These are phyloP conservation scores for Teunomyces pallodes DNA, from an alignment of 805 yeast genomes.

Conservation along the genomic window DNA sequence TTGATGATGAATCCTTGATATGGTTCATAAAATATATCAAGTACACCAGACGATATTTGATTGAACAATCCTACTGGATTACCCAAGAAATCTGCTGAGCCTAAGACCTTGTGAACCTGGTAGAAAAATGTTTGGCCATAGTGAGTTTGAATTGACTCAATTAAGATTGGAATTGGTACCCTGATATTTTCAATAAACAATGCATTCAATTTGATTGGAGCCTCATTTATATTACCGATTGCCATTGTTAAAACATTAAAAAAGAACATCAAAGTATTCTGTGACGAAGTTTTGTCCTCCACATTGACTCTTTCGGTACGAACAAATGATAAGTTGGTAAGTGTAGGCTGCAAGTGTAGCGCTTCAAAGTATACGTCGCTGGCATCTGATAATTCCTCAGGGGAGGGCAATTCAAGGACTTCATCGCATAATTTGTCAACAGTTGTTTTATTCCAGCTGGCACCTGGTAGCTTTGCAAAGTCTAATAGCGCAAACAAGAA, in stretches of 20 bases:
- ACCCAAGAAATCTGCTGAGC: constrained; percentile 94
- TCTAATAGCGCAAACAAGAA: constrained; percentile 80
- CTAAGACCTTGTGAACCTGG: constrained; percentile 88
- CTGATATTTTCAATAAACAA: constrained; percentile 84
- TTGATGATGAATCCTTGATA: constrained; percentile 92
- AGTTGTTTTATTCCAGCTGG: constrained; percentile 58
- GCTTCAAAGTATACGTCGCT: constrained; percentile 89
- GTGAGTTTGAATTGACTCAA: constrained; percentile 73
- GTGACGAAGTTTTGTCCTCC: constrained; percentile 57
- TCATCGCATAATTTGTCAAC: constrained; percentile 60
- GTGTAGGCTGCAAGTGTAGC: constrained; percentile 87
- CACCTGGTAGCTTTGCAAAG: constrained; percentile 77
- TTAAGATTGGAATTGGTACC: constrained; percentile 73
- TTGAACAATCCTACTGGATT: constrained; percentile 97
- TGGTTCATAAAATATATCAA: constrained; percentile 96
- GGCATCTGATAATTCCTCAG: constrained; percentile 51
- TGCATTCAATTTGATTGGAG: constrained; percentile 88
- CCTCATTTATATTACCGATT: constrained; percentile 93
- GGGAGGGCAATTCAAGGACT: constrained; percentile 66
- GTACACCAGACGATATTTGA: constrained; percentile 88
- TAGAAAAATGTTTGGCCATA: constrained; percentile 90
- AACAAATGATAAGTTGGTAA: constrained; percentile 84
- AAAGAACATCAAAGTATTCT: constrained; percentile 69
- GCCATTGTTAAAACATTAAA: constrained; percentile 93
- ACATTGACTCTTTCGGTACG: constrained; percentile 77